A percentile compares a stretch with the other conserved stretches of the same genome.
phyloP scores from a whole-genome alignment of 2,329 filamentous ascomycete species.

The Aspergillus pseudoviridinutans region DNA sequence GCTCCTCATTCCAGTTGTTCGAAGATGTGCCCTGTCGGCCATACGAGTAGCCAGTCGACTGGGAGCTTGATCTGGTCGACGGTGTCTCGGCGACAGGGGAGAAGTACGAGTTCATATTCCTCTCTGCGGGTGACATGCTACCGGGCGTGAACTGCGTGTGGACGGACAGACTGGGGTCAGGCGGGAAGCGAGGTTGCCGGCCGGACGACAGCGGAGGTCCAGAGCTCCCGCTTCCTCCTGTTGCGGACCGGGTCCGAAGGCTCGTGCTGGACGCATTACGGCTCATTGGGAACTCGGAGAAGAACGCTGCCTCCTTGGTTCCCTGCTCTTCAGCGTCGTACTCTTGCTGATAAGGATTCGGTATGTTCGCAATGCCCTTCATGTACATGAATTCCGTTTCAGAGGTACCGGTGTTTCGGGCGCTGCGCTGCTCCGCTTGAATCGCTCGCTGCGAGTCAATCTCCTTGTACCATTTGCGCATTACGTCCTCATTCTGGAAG shows the following conservation, averaged over 20 bases:
- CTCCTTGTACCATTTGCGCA: slow-evolving; percentile 85
- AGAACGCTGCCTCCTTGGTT: slow-evolving; percentile 32
- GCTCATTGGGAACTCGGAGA: slow-evolving; percentile 52
- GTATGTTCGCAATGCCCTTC: slow-evolving; percentile 61
- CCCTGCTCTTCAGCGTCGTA: slow-evolving; percentile 53
- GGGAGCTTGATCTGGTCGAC: slow-evolving; percentile 52
- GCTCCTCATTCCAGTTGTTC: slow-evolving; percentile 66
- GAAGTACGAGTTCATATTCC: slow-evolving; percentile 81
- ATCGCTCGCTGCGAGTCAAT: slow-evolving; percentile 69
- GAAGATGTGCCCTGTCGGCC: slow-evolving; percentile 68
- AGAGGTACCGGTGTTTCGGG: slow-evolving; percentile 52
- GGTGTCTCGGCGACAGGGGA: slow-evolving; percentile 72
- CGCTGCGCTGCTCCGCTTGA: slow-evolving; percentile 52
- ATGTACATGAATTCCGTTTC: slow-evolving; percentile 78
- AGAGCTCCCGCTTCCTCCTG: slow-evolving; percentile 53
- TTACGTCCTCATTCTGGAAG: slow-evolving; percentile 83
- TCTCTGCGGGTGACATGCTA: slow-evolving; percentile 57
- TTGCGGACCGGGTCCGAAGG: slow-evolving; percentile 71
- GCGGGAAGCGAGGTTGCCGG: slow-evolving; percentile 68
- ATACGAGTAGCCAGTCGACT: slow-evolving; percentile 70
- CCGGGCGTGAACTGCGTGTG: slow-evolving; percentile 56
- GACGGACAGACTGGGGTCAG: slow-evolving; percentile 62
- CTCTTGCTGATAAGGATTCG: slow-evolving; percentile 74
- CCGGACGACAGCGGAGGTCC: slow-evolving; percentile 37
- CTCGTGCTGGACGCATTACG: slow-evolving; percentile 72